Evolutionary conservation across 257 asterid species (phyloP).

Genomic region (Rehmannia glutinosa): DNA sequence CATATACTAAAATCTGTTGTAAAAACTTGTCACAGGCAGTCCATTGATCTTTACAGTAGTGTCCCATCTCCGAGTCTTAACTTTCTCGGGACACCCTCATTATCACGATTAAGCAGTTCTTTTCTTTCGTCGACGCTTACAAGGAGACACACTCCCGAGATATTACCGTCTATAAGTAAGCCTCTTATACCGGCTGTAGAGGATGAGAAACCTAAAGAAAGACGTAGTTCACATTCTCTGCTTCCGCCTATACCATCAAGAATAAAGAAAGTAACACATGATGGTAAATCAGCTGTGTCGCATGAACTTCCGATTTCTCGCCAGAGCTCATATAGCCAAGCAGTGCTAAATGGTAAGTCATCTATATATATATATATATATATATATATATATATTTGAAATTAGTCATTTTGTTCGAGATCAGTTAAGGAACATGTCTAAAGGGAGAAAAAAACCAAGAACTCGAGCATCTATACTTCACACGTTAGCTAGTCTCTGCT

Average conservation of each 20-base stretch:
- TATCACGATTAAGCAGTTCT: conserved; percentile 71
- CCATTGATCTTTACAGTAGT: conserved; percentile 82
- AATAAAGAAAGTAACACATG: conserved; percentile 36
- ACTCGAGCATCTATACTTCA: too few relatives aligned
- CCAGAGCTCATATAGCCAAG: conserved; percentile 73
- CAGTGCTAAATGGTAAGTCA: conserved; percentile 66
- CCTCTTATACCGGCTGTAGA: conserved; percentile 57
- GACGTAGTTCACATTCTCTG: conserved; percentile 58
- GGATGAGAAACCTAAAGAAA: conserved; percentile 42
- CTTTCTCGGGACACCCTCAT: conserved; percentile 69
- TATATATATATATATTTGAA: too few relatives aligned
- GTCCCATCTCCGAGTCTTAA: conserved; percentile 82
- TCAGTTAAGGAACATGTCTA: neutral
- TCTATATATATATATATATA: too few relatives aligned
- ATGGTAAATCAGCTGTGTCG: conserved; percentile 46
- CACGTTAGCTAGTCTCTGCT: too few relatives aligned
- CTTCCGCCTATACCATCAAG: conserved; percentile 62
- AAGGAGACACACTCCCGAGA: conserved; percentile 75
- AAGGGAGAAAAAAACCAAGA: neutral
- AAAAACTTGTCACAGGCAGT: conserved; percentile 63
- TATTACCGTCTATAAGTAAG: conserved; percentile 61
- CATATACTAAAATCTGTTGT: too few relatives aligned
- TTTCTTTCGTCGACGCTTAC: conserved; percentile 63
- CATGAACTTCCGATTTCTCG: conserved; percentile 58
- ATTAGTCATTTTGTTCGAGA: neutral